Percentiles rank a stretch among this genome's conserved stretches.
These are phyloP conservation scores for Bathelium albidoporum DNA, from an alignment of 495 filamentous ascomycete species.

Conservation along the genomic window DNA sequence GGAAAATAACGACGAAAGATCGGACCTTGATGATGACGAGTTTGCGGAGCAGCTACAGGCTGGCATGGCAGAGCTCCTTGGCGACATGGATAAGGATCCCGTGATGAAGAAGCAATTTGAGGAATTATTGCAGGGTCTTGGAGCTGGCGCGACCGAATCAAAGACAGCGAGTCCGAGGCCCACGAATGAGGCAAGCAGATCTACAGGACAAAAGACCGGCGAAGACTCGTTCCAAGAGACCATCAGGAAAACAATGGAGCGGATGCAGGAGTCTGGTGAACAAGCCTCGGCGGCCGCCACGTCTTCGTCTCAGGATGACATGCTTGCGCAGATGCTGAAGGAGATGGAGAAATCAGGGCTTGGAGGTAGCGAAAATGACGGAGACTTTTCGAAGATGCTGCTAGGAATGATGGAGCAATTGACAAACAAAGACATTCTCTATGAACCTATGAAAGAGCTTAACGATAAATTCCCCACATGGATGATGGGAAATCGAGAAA, in stretches of 20 bases:
- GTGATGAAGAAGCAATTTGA: conserved; percentile 84
- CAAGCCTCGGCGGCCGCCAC: conserved; percentile 68
- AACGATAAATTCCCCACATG: conserved; percentile 82
- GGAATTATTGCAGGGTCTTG: conserved; percentile 69
- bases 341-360: conserved; percentile 59
- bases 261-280: conserved; percentile 79
- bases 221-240: conserved; percentile 77
- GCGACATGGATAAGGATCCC: conserved; percentile 52
- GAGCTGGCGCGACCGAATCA: conserved; percentile 30
- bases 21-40: conserved; percentile 42
- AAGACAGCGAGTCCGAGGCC: background rate
- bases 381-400: conserved; percentile 85
- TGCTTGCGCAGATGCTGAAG: conserved; percentile 76
- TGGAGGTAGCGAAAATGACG: conserved; percentile 52
- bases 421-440: conserved; percentile 94
- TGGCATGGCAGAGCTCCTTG: conserved; percentile 76
- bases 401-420: conserved; percentile 97
- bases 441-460: conserved; percentile 97
- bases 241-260: conserved; percentile 82
- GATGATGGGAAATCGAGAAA: conserved; percentile 66
- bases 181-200: background rate
- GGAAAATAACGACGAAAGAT: conserved; percentile 19
- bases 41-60: conserved; percentile 76
- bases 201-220: background rate
- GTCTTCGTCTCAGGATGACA: conserved; percentile 56